Evolutionary conservation across 257 asterid species (phyloP).

Genomic region (Scutellaria minor): DNA sequence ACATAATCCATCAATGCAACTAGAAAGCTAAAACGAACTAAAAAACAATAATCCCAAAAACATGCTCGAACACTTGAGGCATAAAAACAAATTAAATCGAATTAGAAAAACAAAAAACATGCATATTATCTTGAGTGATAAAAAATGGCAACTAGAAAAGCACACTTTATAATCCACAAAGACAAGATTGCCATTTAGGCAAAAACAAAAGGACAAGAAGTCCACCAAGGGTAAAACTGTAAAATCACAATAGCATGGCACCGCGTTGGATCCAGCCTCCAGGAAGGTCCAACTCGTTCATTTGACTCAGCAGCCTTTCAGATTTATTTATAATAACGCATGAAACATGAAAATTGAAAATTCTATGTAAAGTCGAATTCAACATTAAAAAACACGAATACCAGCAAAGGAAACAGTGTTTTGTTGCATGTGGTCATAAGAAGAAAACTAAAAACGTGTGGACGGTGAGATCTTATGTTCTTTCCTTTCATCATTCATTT

Average conservation of each 20-base stretch:
- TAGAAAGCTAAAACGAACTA: too few species aligned
- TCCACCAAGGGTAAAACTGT: conserved; percentile 11
- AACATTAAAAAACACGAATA: neutral
- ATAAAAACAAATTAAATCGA: too few species aligned
- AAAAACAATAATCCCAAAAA: too few species aligned
- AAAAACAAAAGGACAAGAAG: conserved; percentile 31
- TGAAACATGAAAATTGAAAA: conserved; percentile 47
- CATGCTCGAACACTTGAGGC: too few species aligned
- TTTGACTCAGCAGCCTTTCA: conserved; percentile 50
- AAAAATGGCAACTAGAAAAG: neutral
- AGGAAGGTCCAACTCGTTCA: conserved; percentile 43
- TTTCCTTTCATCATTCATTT: conserved; percentile 1
- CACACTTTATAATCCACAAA: conserved; percentile 29
- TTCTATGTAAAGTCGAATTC: conserved; percentile 31
- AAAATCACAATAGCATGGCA: neutral
- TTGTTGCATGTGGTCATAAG: conserved; percentile 38
- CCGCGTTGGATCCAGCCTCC: conserved; percentile 49
- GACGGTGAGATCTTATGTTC: conserved; percentile 48
- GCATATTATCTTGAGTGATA: too few species aligned
- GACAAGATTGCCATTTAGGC: conserved; percentile 37
- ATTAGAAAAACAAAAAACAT: too few species aligned
- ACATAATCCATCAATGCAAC: too few species aligned
- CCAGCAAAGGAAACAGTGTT: neutral
- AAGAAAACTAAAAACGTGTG: conserved; percentile 61
- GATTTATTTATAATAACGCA: neutral